Evolutionary conservation across 768 basidiomycete genomes (phyloP).

Genomic region (Termitomyces sp.): DNA sequence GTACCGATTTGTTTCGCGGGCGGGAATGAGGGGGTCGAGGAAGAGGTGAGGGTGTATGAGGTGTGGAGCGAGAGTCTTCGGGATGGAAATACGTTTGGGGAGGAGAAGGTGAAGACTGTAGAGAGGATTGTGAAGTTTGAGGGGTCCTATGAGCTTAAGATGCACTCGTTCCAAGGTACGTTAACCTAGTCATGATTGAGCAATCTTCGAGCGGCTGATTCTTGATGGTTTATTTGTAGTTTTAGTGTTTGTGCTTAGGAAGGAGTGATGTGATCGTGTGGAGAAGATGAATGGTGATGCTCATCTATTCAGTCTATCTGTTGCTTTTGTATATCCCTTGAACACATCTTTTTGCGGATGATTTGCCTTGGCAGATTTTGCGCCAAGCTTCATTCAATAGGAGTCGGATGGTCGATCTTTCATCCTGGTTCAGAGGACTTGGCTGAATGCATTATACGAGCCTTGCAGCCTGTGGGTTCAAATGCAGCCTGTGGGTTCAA

Average conservation of each 20-base stretch:
- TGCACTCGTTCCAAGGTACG: constrained; percentile 44
- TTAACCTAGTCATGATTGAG: background rate
- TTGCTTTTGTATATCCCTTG: too few relatives aligned
- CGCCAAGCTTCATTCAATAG: too few relatives aligned
- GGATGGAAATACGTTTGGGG: constrained; percentile 36
- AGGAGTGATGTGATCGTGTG: background rate
- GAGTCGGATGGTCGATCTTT: too few relatives aligned
- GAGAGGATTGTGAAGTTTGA: constrained; percentile 23
- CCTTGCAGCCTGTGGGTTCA: too few relatives aligned
- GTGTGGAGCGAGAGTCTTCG: constrained; percentile 43
- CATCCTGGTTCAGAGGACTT: too few relatives aligned
- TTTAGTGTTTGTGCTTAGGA: background rate
- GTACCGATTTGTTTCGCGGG: constrained; percentile 32
- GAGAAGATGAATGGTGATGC: too few relatives aligned
- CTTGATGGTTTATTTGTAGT: background rate
- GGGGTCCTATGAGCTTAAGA: constrained; percentile 32
- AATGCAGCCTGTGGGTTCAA: too few relatives aligned
- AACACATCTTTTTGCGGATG: too few relatives aligned
- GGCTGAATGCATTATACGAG: too few relatives aligned
- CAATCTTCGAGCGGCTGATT: background rate
- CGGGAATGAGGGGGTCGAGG: constrained; percentile 7
- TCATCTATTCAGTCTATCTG: too few relatives aligned
- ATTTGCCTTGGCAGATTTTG: too few relatives aligned
- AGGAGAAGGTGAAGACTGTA: constrained; percentile 33
- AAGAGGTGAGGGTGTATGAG: constrained; percentile 37